Evolutionary conservation across 176 grass and related monocot species (phyloP), one percentile per base, ranked within the genome.

Genomic region (Carex littledalei): DNA sequence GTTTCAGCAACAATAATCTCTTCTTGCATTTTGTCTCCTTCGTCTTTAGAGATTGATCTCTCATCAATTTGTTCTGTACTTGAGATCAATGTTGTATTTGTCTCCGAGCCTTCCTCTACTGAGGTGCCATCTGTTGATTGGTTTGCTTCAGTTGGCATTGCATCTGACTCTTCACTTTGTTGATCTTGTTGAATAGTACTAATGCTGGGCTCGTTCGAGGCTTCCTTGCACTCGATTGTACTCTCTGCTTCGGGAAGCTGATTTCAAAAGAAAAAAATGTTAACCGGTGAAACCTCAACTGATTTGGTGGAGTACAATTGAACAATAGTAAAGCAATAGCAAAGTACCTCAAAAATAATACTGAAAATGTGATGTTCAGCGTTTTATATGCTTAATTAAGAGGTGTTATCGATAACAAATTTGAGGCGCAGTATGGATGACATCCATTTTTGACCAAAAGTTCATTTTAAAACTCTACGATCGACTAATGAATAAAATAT

Each of bases 101-200:
- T 18, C 43, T 49, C 18, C 39, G n/a, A 22, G 69, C 66, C 32
- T 18, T 73, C 17, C n/a, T 49, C 39, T 12, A 49, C 41, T 22
- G n/a, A 47, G 39, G 47, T 21, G n/a, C 5, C 69, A 73, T 50
- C 18, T 50, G 69, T 73, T 34, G 47, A 6, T 43, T 81, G 24
- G 52, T 81, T 13, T 81, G 47, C 26, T 15, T 79, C 39, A 21
- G 29, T 72, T 22, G 39, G 18, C 17, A 45, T 21, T 72, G 39
- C 68, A 21, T 53, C 45, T 26, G 45, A 54, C 20, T 55, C 73
- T 77, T 77, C 18, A 77, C 22, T 77, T 77, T 77, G 73, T 77
- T 32, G 47, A 29, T 77, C 73, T 77, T 31, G 12, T 77, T 77
- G 21, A 55, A 55, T 17, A 77, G 5, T 77, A 32, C 49, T 55